These are phyloP conservation scores for Pichia eremophila DNA, from an alignment of 805 yeast species.

Conservation along the genomic window DNA sequence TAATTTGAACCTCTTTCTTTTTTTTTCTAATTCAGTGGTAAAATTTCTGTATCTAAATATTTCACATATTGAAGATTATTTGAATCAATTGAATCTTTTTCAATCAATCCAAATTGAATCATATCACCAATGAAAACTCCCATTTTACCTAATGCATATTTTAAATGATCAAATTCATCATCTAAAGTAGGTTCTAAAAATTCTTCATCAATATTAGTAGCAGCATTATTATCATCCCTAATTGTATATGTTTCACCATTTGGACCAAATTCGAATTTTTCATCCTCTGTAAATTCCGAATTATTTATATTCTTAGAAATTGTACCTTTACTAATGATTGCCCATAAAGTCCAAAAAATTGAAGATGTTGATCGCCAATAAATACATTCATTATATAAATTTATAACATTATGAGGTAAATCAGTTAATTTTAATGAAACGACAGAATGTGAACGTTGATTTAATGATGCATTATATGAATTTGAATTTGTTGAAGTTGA, in stretches of 20 bases:
- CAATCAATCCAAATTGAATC: conserved; percentile 45
- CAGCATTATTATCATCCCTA: conserved; percentile 21
- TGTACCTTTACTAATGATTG: conserved; percentile 42
- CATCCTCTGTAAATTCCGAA: neutral
- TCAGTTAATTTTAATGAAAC: conserved; percentile 29
- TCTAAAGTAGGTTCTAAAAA: conserved; percentile 24
- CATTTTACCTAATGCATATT: conserved; percentile 68
- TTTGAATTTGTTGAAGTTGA: conserved; percentile 12
- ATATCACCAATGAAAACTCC: conserved; percentile 69
- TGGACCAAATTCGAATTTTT: conserved; percentile 39
- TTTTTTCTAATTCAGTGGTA: conserved; percentile 6
- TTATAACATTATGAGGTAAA: conserved; percentile 30
- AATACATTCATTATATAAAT: conserved; percentile 53
- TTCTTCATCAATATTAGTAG: conserved; percentile 19
- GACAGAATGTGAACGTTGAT: conserved; percentile 13
- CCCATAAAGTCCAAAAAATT: conserved; percentile 87
- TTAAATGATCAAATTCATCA: conserved; percentile 71
- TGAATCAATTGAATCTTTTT: conserved; percentile 22
- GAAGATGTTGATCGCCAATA: conserved; percentile 78
- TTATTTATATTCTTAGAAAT: neutral
- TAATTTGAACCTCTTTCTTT: too few species aligned
- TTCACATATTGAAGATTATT: conserved; percentile 30
- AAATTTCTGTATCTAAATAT: conserved; percentile 30
- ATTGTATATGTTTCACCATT: conserved; percentile 41
- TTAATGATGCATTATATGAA: conserved; percentile 2